Evolutionary conservation across 805 yeast genomes (phyloP), one percentile per base, ranked within the genome.

Genomic region (Zygotorulaspora chibaensis): DNA sequence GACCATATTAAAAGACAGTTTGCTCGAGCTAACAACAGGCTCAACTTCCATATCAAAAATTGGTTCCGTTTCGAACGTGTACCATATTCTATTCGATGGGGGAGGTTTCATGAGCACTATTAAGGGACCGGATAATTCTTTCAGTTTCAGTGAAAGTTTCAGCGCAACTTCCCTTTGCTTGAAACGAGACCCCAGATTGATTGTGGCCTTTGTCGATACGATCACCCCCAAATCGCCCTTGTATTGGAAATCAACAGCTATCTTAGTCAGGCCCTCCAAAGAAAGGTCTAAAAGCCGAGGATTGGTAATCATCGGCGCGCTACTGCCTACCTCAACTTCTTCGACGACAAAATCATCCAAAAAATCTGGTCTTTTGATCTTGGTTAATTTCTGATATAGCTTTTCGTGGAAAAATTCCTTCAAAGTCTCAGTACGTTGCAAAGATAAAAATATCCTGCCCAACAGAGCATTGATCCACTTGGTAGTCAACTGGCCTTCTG

Each of bases 1-100:
- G 35, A 93, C 77, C 62, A 90, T 74, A 28, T 80, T 79, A 58
- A 86, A 87, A 2, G 87, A 80, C 54, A 93, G 68, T 53, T 87
- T 86, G 45, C 95, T 75, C 4, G 95, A 80, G 53, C 95, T 85
- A 9, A 91, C 87, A n/a, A 87, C 79, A 0, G 99, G 99, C 63
- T 89, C 97, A 40, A 90, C 82, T 29, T 76, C 80, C 48, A 91
- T 62, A 45, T 81, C 84, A 59, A 91, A 65, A 8, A 74, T 71
- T 0, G 99, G 99, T 75, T 83, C 87, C 9, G 75, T 66, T 50
- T 80, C 85, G 63, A 89, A 93, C 1, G 87, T 79, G 60, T 88
- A 93, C 99, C 99, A 93, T 1, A 93, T 58, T 57, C 99, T 75
- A 43, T 80, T 81, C 1, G 96, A 82, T 8, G 99, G 98, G 1